phyloP scores from a whole-genome alignment of 768 basidiomycete species.

The Phylloporus scabripes region DNA sequence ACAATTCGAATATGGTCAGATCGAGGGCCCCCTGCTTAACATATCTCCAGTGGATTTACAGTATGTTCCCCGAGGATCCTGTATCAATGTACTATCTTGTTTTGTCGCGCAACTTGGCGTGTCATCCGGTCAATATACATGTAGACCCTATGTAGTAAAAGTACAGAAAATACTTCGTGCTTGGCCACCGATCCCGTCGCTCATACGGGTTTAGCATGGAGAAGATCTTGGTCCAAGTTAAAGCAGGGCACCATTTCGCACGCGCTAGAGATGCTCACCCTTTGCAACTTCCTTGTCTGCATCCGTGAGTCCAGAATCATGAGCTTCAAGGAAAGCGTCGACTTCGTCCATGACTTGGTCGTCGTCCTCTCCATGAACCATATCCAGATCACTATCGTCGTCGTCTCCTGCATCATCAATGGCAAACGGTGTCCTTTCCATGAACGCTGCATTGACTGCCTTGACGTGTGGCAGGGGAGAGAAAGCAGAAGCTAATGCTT shows the following conservation, averaged over 20 bases:
- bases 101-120: constrained; percentile 4
- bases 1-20: constrained; percentile 82
- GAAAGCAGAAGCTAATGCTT: constrained; percentile 27
- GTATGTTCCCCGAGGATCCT: neutral
- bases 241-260: neutral
- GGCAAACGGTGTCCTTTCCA: constrained; percentile 94
- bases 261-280: constrained; percentile 40
- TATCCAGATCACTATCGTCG: constrained; percentile 55
- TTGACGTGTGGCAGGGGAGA: constrained; percentile 64
- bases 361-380: constrained; percentile 54
- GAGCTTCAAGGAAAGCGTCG: constrained; percentile 91
- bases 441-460: constrained; percentile 74
- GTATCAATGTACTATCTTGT: constrained; percentile 6
- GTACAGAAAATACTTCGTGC: constrained; percentile 3
- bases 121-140: constrained; percentile 6
- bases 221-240: constrained; percentile 39
- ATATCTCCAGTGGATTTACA: neutral
- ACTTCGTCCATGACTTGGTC: constrained; percentile 91
- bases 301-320: constrained; percentile 79
- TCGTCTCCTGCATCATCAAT: constrained; percentile 85
- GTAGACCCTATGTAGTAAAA: constrained; percentile 8
- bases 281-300: constrained; percentile 74
- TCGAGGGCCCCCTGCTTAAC: constrained; percentile 20
- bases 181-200: neutral
- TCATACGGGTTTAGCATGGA: constrained; percentile 53